Conservation (phyloP, 768 basidiomycete species). For the Gloeostereum incarnatum region DNA sequence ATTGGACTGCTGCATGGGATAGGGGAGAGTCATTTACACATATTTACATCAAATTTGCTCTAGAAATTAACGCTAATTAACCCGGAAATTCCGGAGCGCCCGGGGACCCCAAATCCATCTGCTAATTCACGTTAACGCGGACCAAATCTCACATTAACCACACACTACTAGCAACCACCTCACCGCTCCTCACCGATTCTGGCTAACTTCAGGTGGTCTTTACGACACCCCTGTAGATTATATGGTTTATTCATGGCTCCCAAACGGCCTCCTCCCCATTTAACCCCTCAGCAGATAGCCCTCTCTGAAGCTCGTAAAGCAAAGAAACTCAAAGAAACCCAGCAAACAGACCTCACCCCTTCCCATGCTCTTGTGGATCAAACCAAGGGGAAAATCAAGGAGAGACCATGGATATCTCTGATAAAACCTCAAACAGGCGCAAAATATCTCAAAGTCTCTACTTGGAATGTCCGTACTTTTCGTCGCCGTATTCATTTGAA, state of each 20-base stretch:
- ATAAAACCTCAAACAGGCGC: constrained; percentile 11
- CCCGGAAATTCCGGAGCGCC: too few species aligned
- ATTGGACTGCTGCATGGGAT: too few species aligned
- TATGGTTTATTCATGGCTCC: constrained; percentile 10
- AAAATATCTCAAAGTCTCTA: constrained; percentile 49
- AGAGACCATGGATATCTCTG: constrained; percentile 32
- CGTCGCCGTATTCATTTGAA: constrained; percentile 4
- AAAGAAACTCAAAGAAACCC: constrained; percentile 23
- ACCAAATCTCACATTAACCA: neutral
- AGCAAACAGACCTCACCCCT: constrained; percentile 8
- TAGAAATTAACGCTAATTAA: too few species aligned
- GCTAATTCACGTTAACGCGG: too few species aligned
- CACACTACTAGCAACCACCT: neutral
- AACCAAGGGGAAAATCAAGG: constrained; percentile 16
- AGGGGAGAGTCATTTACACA: too few species aligned
- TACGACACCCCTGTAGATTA: too few species aligned
- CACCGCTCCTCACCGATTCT: neutral
- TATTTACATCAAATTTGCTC: too few species aligned
- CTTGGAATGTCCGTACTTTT: constrained; percentile 72
- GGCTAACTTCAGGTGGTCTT: too few species aligned
- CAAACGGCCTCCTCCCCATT: constrained; percentile 15
- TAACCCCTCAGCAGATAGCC: constrained; percentile 52
- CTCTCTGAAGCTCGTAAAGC: constrained; percentile 42
- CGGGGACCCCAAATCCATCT: too few species aligned
- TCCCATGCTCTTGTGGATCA: constrained; percentile 5